phyloP scores from a whole-genome alignment of 306 rosid species.

The Geum urbanum region DNA sequence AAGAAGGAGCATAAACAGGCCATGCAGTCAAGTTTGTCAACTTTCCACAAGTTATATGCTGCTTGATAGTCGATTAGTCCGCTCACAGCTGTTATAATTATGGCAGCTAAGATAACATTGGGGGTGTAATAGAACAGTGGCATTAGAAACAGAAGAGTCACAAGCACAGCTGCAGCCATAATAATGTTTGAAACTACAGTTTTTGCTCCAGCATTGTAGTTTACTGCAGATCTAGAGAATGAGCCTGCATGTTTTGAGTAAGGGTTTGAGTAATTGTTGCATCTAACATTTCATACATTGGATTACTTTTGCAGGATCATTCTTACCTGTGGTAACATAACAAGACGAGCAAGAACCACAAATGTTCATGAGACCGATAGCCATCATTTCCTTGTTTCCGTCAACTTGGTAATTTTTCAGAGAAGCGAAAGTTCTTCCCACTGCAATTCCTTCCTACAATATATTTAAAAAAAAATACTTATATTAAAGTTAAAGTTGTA shows the following conservation, averaged over 20 bases:
- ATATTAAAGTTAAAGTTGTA: neutral
- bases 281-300: too few species aligned
- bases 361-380: slow-evolving; percentile 92
- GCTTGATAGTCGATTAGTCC: slow-evolving; percentile 80
- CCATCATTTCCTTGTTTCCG: slow-evolving; percentile 99
- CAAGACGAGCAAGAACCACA: slow-evolving; percentile 94
- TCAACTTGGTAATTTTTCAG: slow-evolving; percentile 91
- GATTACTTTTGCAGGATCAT: neutral
- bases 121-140: slow-evolving; percentile 93
- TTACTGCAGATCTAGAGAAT: slow-evolving; percentile 94
- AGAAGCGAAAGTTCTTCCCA: slow-evolving; percentile 93
- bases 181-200: slow-evolving; percentile 80
- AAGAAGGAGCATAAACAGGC: slow-evolving; percentile 86
- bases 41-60: slow-evolving; percentile 71
- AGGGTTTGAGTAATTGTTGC: too few species aligned
- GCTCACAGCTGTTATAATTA: slow-evolving; percentile 86
- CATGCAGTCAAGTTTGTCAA: slow-evolving; percentile 89
- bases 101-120: slow-evolving; percentile 76
- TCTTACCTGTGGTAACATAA: slow-evolving; percentile 78
- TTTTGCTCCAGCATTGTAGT: slow-evolving; percentile 87
- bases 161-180: slow-evolving; percentile 88
- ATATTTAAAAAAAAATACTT: neutral
- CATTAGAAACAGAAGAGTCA: slow-evolving; percentile 90
- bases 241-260: slow-evolving; percentile 44
- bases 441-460: slow-evolving; percentile 93